Conservation (phyloP, 2,329 filamentous ascomycete genomes). For the Colletotrichum endophyticum region DNA sequence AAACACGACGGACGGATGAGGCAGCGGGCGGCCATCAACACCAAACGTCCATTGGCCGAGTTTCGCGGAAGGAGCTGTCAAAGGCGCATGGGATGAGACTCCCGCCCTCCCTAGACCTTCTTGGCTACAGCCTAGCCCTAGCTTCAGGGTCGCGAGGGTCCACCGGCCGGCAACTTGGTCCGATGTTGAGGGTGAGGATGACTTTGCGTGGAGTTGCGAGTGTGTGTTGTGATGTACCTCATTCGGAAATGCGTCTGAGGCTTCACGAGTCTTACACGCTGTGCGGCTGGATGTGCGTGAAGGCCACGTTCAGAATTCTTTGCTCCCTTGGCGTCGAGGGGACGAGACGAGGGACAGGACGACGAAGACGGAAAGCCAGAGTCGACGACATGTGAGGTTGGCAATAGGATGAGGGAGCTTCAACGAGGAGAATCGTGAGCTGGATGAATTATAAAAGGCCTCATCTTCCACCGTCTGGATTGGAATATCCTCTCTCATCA, state of each 20-base stretch:
- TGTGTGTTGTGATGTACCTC: background rate
- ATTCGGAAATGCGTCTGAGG: background rate
- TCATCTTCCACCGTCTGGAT: background rate
- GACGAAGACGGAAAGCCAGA: constrained; percentile 2
- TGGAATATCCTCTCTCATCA: background rate
- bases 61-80: background rate
- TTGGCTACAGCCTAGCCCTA: constrained; percentile 4
- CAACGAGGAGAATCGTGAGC: background rate
- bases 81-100: constrained; percentile 10
- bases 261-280: background rate
- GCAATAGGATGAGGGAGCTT: background rate
- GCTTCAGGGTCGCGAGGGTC: background rate
- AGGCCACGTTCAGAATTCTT: background rate
- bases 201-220: background rate
- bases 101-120: constrained; percentile 2
- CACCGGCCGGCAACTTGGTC: background rate
- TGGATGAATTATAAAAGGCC: constrained; percentile 8
- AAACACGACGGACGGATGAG: background rate
- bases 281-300: background rate
- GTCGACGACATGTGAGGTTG: background rate
- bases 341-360: background rate
- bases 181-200: background rate
- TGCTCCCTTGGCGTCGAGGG: background rate
- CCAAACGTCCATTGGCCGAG: background rate
- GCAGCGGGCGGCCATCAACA: background rate